phyloP scores from a whole-genome alignment of 176 grass and related monocot species.

The Stipa capillata region DNA sequence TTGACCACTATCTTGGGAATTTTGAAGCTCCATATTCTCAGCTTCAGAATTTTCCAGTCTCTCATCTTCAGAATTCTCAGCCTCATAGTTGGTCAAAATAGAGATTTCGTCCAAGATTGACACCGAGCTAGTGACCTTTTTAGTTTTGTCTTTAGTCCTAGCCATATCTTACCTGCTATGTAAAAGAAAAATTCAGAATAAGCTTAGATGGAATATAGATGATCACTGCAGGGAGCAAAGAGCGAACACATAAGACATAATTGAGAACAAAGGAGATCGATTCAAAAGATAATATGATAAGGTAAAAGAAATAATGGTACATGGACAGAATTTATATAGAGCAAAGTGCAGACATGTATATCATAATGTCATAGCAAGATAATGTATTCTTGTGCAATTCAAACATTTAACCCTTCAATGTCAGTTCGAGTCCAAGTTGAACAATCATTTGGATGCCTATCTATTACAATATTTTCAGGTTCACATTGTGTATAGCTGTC shows the following conservation, averaged over 20 bases:
- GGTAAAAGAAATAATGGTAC: not conserved
- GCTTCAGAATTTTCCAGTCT: not conserved
- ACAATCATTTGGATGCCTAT: too few species aligned
- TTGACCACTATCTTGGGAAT: not conserved
- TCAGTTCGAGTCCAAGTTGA: not conserved
- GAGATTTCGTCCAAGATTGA: not conserved
- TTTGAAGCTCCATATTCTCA: not conserved
- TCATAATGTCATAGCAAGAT: not conserved
- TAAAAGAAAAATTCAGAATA: too few species aligned
- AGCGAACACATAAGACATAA: too few species aligned
- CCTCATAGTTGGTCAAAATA: not conserved
- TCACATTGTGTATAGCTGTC: too few species aligned
- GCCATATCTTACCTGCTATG: not conserved
- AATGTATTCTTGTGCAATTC: not conserved
- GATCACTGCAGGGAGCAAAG: too few species aligned
- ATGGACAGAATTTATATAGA: not conserved
- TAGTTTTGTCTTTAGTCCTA: not conserved
- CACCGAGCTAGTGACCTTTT: not conserved
- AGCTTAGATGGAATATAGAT: too few species aligned
- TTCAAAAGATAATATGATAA: too few species aligned
- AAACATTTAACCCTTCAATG: not conserved
- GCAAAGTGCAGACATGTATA: not conserved
- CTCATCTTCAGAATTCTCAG: not conserved
- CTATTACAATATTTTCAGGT: too few species aligned
- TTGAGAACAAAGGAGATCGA: too few species aligned